phyloP scores from a whole-genome alignment of 768 basidiomycete species.

The Termitomyces sp. region DNA sequence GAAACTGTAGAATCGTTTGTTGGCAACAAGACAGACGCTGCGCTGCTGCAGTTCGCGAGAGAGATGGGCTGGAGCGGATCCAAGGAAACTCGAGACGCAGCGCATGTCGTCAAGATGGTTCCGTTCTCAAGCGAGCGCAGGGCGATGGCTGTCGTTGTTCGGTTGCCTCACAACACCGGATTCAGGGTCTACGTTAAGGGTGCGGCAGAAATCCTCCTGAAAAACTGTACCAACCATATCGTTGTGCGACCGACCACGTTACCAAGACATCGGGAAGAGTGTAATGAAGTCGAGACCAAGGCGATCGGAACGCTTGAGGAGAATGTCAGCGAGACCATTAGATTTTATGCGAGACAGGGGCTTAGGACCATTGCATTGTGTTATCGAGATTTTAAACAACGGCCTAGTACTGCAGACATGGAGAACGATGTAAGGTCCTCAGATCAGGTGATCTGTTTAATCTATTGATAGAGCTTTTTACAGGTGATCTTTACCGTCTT shows the following conservation, averaged over 20 bases:
- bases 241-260: slow-evolving; percentile 44
- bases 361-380: slow-evolving; percentile 93
- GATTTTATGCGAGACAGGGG: slow-evolving; percentile 96
- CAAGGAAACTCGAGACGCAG: slow-evolving; percentile 58
- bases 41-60: slow-evolving; percentile 83
- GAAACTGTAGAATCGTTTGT: slow-evolving; percentile 65
- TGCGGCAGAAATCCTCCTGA: slow-evolving; percentile 88
- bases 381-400: slow-evolving; percentile 80
- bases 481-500: slow-evolving; percentile 70
- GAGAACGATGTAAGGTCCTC: too few species aligned
- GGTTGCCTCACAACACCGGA: slow-evolving; percentile 49
- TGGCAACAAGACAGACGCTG: slow-evolving; percentile 94
- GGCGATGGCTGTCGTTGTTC: slow-evolving; percentile 89
- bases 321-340: slow-evolving; percentile 89
- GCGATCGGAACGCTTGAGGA: slow-evolving; percentile 62
- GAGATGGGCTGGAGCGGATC: slow-evolving; percentile 76
- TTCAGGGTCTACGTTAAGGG: slow-evolving; percentile 74
- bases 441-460: neutral
- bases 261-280: slow-evolving; percentile 12
- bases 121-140: slow-evolving; percentile 94
- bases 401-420: slow-evolving; percentile 63
- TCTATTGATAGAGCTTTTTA: slow-evolving; percentile 12
- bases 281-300: slow-evolving; percentile 42
- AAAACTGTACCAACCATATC: slow-evolving; percentile 69
- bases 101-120: slow-evolving; percentile 75